A percentile compares a stretch with the other conserved stretches of the same genome.
These are phyloP conservation scores for Trichosporon sp. DNA, from an alignment of 1,284 basidiomycete species.

Conservation along the genomic window DNA sequence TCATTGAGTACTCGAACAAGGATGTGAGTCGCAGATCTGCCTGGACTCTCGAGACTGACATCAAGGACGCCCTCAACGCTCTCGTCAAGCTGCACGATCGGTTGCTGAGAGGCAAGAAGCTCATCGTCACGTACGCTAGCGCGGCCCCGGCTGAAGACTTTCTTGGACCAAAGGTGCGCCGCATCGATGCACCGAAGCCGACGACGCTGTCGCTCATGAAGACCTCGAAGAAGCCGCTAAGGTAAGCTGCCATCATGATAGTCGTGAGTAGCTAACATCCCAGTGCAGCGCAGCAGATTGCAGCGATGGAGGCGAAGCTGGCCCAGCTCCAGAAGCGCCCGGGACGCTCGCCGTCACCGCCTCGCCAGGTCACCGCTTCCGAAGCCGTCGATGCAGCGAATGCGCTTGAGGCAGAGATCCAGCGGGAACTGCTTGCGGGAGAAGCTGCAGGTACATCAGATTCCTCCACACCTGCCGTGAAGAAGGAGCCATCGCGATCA, in stretches of 20 bases:
- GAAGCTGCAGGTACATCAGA: not conserved
- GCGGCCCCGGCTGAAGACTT: slow-evolving; percentile 47
- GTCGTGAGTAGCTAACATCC: slow-evolving; percentile 3
- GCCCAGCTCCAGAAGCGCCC: slow-evolving; percentile 60
- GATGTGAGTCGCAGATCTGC: slow-evolving; percentile 59
- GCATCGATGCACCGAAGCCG: slow-evolving; percentile 59
- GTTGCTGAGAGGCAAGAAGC: slow-evolving; percentile 73
- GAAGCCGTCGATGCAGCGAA: slow-evolving; percentile 9
- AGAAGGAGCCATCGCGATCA: not conserved
- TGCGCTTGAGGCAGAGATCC: slow-evolving; percentile 17
- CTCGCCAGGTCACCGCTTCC: slow-evolving; percentile 1
- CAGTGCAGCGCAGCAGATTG: slow-evolving; percentile 83
- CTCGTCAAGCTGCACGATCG: slow-evolving; percentile 69
- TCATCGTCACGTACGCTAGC: slow-evolving; percentile 83
- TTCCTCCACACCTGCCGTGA: not conserved
- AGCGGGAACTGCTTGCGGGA: slow-evolving; percentile 14
- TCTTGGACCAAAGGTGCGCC: slow-evolving; percentile 7
- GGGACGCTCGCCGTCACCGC: slow-evolving; percentile 15
- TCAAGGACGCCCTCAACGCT: slow-evolving; percentile 78
- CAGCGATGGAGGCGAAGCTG: slow-evolving; percentile 90
- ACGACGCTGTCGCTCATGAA: slow-evolving; percentile 86
- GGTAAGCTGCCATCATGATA: slow-evolving; percentile 50
- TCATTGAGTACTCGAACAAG: slow-evolving; percentile 73
- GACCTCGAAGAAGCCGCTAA: slow-evolving; percentile 57
- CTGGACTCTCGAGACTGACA: slow-evolving; percentile 4